Evolutionary conservation across 2,329 filamentous ascomycete species (phyloP).

Genomic region (Fusarium protoensiforme): DNA sequence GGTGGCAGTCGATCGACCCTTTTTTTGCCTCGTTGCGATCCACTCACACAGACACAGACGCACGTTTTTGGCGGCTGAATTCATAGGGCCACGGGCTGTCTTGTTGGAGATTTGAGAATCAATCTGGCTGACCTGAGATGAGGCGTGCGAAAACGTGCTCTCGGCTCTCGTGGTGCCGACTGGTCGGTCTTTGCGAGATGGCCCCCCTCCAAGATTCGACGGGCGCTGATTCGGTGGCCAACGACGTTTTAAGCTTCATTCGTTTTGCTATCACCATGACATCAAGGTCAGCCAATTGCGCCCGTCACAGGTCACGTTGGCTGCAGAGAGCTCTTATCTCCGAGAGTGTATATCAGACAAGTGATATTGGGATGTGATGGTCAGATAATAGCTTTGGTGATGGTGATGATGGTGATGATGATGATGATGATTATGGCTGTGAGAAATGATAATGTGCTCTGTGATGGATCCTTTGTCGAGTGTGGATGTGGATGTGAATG

Average conservation of each 20-base stretch:
- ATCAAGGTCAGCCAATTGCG: slow-evolving; percentile 34
- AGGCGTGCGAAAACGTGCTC: background rate
- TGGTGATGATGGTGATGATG: background rate
- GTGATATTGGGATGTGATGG: background rate
- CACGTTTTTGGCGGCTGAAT: background rate
- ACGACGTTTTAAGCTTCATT: slow-evolving; percentile 27
- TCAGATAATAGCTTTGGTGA: background rate
- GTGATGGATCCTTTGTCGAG: background rate
- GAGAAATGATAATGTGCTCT: background rate
- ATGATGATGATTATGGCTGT: slow-evolving; percentile 14
- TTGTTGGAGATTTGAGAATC: background rate
- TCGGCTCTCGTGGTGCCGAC: slow-evolving; percentile 27
- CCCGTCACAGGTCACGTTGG: slow-evolving; percentile 27
- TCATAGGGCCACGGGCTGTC: slow-evolving; percentile 12
- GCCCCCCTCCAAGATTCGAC: background rate
- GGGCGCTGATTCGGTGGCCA: slow-evolving; percentile 19
- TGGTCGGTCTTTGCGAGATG: slow-evolving; percentile 9
- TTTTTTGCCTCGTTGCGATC: background rate
- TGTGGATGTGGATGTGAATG: background rate
- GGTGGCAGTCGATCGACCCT: background rate
- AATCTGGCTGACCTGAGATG: background rate
- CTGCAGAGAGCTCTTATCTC: slow-evolving; percentile 30
- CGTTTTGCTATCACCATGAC: slow-evolving; percentile 26
- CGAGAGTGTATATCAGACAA: background rate
- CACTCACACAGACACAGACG: background rate